Base-by-base conservation (phyloP, 306 rosid genomes). In the Phaseolus lunatus region DNA sequence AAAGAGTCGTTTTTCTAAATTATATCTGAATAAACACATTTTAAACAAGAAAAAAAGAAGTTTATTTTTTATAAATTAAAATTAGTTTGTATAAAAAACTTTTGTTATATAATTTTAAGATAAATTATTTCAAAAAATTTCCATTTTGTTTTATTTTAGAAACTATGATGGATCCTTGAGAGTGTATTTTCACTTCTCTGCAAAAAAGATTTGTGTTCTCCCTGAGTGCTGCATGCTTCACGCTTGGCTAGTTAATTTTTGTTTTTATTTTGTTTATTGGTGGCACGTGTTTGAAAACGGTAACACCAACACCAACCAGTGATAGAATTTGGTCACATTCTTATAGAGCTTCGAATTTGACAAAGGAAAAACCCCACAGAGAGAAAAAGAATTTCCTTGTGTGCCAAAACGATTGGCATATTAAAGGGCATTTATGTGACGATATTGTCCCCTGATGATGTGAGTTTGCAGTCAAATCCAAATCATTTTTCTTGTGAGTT, bases 401-500 rank as follows among this genome's bases (percentile, higher is more conserved):
- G n/a, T 37, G 2, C 49, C 9, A 35, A 67, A 67, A 67, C 44
- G 29, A 67, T 39, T 67, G 20, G 33, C 27, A 39, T 11, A 44
- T 44, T 23, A 20, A 15, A 15, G 9, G 12, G 24, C 22, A 43
- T 47, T 66, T 20, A 14, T 12, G 72, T 65, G 71, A 41, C 77
- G 44, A 73, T 73, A 15, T 64, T 74, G 53, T 59, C 70, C 47
- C 19, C 54, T 44, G 68, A 45, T 59, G 29, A 74, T 74, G 59
- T 44, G 69, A 59, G 22, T 44, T 44, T 74, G 22, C 78, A 74
- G 78, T 74, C 78, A 74, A 74, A 74, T 74, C 59, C 59, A 74
- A 74, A 44, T 26, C 70, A 27, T 24, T 73, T 49, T 73, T 41
- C 44, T 16, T 72, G 23, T 56, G 65, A 39, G 16, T 72, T 73